These are phyloP conservation scores for Mucor velutinosus DNA, from an alignment of 371 early-diverging fungal species.

Conservation along the genomic window DNA sequence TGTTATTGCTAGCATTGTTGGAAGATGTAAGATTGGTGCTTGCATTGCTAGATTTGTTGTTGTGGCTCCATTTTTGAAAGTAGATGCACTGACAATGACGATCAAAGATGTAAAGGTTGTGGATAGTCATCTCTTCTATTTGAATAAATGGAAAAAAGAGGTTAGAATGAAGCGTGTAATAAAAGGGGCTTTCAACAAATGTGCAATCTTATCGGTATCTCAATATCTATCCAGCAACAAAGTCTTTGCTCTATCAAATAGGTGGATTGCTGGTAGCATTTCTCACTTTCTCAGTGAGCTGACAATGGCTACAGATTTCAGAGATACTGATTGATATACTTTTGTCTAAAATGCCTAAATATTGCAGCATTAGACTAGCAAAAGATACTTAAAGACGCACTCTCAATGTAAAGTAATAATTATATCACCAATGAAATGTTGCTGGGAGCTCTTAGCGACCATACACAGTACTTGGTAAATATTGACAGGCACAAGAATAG, in stretches of 20 bases:
- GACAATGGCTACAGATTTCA: no score
- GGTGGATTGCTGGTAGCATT: no score
- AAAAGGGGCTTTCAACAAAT: not conserved
- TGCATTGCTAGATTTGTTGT: conserved; percentile 25
- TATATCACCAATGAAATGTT: no score
- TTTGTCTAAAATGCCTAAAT: no score
- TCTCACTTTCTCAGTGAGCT: no score
- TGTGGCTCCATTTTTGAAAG: conserved; percentile 74
- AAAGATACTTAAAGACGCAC: no score
- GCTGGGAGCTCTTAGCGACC: no score
- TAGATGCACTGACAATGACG: conserved; percentile 90
- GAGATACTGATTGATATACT: no score
- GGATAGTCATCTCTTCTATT: conserved; percentile 56
- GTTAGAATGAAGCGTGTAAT: not conserved
- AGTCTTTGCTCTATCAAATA: not conserved
- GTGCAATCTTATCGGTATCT: not conserved
- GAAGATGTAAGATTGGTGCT: conserved; percentile 16
- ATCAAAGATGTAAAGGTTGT: conserved; percentile 92
- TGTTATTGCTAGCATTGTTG: conserved; percentile 19
- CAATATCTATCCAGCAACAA: not conserved
- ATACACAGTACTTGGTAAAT: no score
- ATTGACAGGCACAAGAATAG: no score
- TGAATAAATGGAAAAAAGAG: not conserved
- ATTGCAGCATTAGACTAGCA: no score
- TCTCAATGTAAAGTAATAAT: no score